Percentiles rank a stretch among this genome's conserved stretches.
phyloP scores from a whole-genome alignment of 1,284 basidiomycete species.

The Trametes hirsuta region DNA sequence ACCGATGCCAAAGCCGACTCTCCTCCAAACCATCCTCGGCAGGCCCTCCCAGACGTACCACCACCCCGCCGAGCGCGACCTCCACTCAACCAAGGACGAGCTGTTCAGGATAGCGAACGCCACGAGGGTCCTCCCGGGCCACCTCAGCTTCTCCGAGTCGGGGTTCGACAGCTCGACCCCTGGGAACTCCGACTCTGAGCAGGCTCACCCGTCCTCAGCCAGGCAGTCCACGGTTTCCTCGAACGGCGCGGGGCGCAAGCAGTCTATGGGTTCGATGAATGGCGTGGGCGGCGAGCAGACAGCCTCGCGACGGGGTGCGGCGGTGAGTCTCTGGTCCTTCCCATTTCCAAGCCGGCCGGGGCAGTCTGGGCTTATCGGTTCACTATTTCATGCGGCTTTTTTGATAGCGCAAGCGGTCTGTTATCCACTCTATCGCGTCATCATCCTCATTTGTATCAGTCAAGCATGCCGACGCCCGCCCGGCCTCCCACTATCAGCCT shows the following conservation, averaged over 20 bases:
- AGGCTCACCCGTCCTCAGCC: conserved; percentile 7
- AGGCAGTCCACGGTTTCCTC: conserved; percentile 4
- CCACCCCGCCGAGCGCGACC: conserved; percentile 48
- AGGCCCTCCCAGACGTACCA: conserved; percentile 60
- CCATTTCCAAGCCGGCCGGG: not conserved
- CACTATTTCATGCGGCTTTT: not conserved
- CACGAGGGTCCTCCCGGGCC: conserved; percentile 21
- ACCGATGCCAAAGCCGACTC: conserved; percentile 57
- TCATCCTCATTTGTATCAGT: conserved; percentile 25
- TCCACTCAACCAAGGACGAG: conserved; percentile 51
- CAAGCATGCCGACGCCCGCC: conserved; percentile 20
- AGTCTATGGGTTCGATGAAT: too few species aligned
- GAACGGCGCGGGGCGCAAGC: conserved; percentile 9
- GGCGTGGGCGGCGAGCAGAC: not conserved
- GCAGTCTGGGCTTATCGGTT: conserved; percentile 15
- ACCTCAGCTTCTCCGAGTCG: conserved; percentile 23
- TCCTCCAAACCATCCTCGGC: conserved; percentile 59
- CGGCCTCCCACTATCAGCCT: conserved; percentile 4
- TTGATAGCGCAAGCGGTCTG: conserved; percentile 26
- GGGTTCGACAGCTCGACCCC: conserved; percentile 24
- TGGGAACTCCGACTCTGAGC: conserved; percentile 24
- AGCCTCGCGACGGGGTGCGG: conserved; percentile 6
- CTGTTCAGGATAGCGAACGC: conserved; percentile 33
- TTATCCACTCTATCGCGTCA: conserved; percentile 34
- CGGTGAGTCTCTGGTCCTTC: not conserved